These are phyloP conservation scores for Mycena floridula DNA, from an alignment of 768 basidiomycete genomes.

Conservation along the genomic window DNA sequence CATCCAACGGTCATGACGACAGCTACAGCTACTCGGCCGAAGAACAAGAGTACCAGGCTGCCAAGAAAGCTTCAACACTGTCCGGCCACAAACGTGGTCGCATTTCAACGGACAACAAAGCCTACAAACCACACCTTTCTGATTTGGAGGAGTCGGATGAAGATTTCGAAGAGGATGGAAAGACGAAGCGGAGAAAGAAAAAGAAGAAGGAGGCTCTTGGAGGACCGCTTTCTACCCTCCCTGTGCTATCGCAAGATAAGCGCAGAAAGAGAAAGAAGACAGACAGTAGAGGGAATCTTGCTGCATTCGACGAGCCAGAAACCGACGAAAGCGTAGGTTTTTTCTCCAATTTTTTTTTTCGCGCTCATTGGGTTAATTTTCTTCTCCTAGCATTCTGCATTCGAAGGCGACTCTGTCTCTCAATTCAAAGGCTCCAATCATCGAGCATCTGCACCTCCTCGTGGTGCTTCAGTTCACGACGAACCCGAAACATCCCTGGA, in stretches of 20 bases:
- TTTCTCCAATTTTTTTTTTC: background rate
- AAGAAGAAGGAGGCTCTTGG: conserved; percentile 44
- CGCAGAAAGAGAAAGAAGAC: conserved; percentile 45
- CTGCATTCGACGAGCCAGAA: conserved; percentile 44
- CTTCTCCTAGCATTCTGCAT: conserved; percentile 16
- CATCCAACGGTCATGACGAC: conserved; percentile 45
- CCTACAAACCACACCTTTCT: conserved; percentile 63
- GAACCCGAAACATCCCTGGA: conserved; percentile 31
- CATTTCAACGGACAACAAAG: conserved; percentile 76
- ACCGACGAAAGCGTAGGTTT: conserved; percentile 30
- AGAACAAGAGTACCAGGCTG: conserved; percentile 54
- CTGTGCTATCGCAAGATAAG: conserved; percentile 62
- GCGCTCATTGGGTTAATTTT: conserved; percentile 1
- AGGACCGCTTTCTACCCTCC: conserved; percentile 60
- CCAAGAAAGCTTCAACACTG: conserved; percentile 23
- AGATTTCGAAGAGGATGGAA: conserved; percentile 48
- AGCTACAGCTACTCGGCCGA: conserved; percentile 82
- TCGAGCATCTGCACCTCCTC: conserved; percentile 31
- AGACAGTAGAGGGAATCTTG: conserved; percentile 36
- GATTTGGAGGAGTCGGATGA: conserved; percentile 58
- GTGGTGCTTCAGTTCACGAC: conserved; percentile 9
- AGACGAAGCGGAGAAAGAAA: conserved; percentile 46
- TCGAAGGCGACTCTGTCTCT: conserved; percentile 27
- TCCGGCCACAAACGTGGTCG: conserved; percentile 45
- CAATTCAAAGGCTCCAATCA: conserved; percentile 28